Evolutionary conservation across 2,329 filamentous ascomycete genomes (phyloP), one percentile per base, ranked within the genome.

Genomic region (Cladosporium oxysporum): DNA sequence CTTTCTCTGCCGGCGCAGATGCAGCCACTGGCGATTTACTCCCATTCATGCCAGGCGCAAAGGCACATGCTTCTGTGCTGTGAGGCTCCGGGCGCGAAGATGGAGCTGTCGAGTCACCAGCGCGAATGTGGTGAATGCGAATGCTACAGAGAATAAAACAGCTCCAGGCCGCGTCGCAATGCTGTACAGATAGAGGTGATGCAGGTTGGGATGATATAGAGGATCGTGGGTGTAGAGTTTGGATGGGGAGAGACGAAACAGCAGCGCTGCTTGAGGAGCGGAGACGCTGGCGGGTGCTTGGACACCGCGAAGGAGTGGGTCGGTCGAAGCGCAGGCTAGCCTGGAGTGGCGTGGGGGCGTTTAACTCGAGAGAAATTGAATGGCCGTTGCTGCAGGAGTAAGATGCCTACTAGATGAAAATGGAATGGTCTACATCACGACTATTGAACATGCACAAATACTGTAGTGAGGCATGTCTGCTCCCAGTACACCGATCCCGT

Each of bases 1-100:
- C 61, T 11, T 47, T 6, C 23, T 53, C 60, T 31, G 50, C 55
- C 23, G 67, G 21, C 49, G 66, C 66, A 52, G 65, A 64, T 52
- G 67, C 64, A 65, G 69, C 62, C 52, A 67, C 69, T 68, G 72
- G 73, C 53, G 70, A 71, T 63, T 57, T 71, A 66, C 69, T 74
- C 66, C 71, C 73, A 74, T 73, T 73, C 73, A 75, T 75, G 63
- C 69, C 71, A 63, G 61, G 61, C 61, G 61, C 61, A 63, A 52
- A 52, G 61, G 61, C 50, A 63, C 61, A 63, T 63, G 61, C 61
- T 63, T 57, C 50, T 63, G 61, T 62, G 60, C 50, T 44, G 37
- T 41, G 18, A 63, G 50, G 61, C 50, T 57, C 50, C 61, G 61
- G 61, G 50, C 61, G 61, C 61, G 57, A 63, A 63, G 49, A 52